Evolutionary conservation across 305 asterid species (phyloP), one percentile per base, ranked within the genome.

Genomic region (Solanum hybrid): DNA sequence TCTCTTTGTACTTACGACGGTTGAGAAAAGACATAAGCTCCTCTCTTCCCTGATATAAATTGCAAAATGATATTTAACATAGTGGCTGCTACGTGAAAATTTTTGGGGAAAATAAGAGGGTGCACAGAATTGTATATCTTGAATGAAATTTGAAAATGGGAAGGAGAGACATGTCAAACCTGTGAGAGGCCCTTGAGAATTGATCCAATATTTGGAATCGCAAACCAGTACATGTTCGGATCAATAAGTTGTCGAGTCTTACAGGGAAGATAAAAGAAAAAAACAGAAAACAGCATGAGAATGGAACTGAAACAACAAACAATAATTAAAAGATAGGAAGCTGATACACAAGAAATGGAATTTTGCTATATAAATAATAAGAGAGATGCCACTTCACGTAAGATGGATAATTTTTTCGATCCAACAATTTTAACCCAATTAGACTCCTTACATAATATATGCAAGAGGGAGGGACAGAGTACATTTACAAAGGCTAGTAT

Each of bases 111-210:
- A 69, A 24, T 24, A 24, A 18, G 28, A 9, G 83, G 26, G 1
- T 8, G 6, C 69, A 8, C 5, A 81, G 36, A 40, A 26, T 24
- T 6, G 31, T 3, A 3, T 7, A 81, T 39, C 36, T 46, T 29
- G 40, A 51, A 18, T 31, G 29, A 83, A 46, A 24, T 34, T 20
- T 22, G 85, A 34, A 83, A 61, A 79, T 76, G 67, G 37, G 31
- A 13, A 34, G 81, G 73, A 36, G 5, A 51, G 31, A 51, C 31
- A 26, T 33, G 51, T 90, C 90, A 90, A 92, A 97, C 99, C 98
- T 96, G 99, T 35, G 97, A 92, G 80, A 97, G 95, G 87, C 98
- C 99, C 95, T 97, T 97, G 92, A 97, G 99, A 89, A 97, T 95
- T 67, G 97, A 94, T 89, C 99, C 99, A 93, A 97, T 93, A 91